A percentile compares a stretch with the other conserved stretches of the same genome.
Conservation (phyloP, 345 rosid species). For the Salix purpurea region DNA sequence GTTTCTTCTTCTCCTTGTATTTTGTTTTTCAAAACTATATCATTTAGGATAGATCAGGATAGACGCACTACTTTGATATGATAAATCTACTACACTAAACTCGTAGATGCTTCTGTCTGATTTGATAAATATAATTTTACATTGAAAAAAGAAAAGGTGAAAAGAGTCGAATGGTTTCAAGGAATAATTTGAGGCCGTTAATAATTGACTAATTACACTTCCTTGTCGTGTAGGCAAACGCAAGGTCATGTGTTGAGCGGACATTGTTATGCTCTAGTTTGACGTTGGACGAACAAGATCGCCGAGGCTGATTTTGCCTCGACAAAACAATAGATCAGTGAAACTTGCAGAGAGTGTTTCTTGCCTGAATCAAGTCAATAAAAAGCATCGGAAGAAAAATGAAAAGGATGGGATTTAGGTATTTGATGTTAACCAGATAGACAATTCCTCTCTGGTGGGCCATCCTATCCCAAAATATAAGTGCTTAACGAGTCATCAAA, state of each 20-base stretch:
- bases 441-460: constrained; percentile 10
- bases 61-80: too few relatives aligned
- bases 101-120: too few relatives aligned
- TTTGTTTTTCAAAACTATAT: too few relatives aligned
- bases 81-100: too few relatives aligned
- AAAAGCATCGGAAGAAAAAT: not conserved
- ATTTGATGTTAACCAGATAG: constrained; percentile 17
- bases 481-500: constrained; percentile 39
- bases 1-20: too few relatives aligned
- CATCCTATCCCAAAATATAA: constrained; percentile 16
- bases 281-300: not conserved
- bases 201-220: not conserved
- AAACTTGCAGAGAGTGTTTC: not conserved
- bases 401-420: constrained; percentile 28
- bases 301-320: not conserved
- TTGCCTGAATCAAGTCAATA: not conserved
- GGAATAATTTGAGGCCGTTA: not conserved
- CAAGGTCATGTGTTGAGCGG: not conserved
- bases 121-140: too few relatives aligned
- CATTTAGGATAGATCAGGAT: too few relatives aligned
- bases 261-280: not conserved
- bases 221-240: not conserved
- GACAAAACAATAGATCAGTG: not conserved
- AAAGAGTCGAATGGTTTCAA: not conserved
- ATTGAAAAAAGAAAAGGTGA: too few relatives aligned